Conservation (phyloP, 2,329 filamentous ascomycete species). For the Aspergillus aculeatus region DNA sequence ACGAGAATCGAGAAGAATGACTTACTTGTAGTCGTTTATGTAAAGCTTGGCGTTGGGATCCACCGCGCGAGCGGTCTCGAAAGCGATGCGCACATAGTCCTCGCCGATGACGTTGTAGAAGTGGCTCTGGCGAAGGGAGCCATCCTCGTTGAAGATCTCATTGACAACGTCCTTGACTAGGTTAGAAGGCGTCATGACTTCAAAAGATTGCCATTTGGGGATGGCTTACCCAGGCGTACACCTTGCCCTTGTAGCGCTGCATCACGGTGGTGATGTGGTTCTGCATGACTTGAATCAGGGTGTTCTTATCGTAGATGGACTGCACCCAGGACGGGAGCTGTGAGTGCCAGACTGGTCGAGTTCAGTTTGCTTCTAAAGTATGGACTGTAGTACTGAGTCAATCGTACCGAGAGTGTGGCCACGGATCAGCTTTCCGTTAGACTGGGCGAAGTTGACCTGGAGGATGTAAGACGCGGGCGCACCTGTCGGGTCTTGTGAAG, state of each 20-base stretch:
- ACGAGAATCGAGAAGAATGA: no score
- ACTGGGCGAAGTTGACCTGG: constrained; percentile 40
- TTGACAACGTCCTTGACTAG: constrained; percentile 30
- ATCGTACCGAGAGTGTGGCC: constrained; percentile 58
- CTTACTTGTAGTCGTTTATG: constrained; percentile 66
- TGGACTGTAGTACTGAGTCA: constrained; percentile 43
- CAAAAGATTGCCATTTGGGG: no score
- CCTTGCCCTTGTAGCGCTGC: constrained; percentile 34
- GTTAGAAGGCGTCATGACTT: neutral
- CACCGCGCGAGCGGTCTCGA: constrained; percentile 64
- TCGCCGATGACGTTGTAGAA: constrained; percentile 69
- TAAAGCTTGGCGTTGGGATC: constrained; percentile 69
- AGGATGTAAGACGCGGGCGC: neutral
- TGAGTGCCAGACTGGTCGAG: constrained; percentile 37
- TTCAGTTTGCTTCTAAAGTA: neutral
- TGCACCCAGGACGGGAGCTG: constrained; percentile 31
- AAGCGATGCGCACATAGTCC: constrained; percentile 68
- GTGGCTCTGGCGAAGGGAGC: constrained; percentile 58
- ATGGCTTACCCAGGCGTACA: constrained; percentile 36
- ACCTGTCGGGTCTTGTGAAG: constrained; percentile 28
- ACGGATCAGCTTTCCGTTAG: constrained; percentile 50
- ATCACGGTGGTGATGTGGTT: constrained; percentile 39
- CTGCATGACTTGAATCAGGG: constrained; percentile 56
- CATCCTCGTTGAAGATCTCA: constrained; percentile 52
- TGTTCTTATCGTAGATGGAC: constrained; percentile 53